Percentiles rank a stretch among this genome's conserved stretches.
Conservation (phyloP, 768 basidiomycete genomes). For the Udeniomyces megalosporus region DNA sequence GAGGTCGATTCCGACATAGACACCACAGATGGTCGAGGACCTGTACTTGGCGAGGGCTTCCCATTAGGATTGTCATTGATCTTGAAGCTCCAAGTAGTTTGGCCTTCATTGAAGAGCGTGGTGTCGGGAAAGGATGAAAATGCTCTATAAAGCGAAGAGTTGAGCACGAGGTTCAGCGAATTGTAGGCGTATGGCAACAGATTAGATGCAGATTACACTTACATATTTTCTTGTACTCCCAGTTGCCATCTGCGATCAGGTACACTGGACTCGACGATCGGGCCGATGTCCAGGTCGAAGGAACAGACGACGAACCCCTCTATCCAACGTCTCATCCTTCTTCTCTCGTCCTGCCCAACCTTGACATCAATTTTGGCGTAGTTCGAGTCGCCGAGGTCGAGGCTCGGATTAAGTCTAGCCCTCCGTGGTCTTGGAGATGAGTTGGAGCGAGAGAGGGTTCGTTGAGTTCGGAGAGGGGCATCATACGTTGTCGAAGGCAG, state of each 20-base stretch:
- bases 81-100: constrained; percentile 71
- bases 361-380: neutral
- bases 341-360: neutral
- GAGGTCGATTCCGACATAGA: neutral
- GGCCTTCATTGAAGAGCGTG: constrained; percentile 64
- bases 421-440: constrained; percentile 1
- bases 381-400: neutral
- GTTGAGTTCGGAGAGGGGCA: neutral
- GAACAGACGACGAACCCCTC: constrained; percentile 6
- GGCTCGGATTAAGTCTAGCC: neutral
- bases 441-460: constrained; percentile 6
- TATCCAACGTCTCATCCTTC: constrained; percentile 3
- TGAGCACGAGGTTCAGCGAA: neutral
- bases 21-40: neutral
- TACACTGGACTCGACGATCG: constrained; percentile 1
- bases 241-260: constrained; percentile 7
- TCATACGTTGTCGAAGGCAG: neutral
- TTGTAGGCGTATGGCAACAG: neutral
- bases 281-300: constrained; percentile 15
- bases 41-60: neutral
- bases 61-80: constrained; percentile 40
- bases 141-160: constrained; percentile 43
- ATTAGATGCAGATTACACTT: neutral
- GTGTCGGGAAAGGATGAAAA: constrained; percentile 90
- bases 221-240: constrained; percentile 12